These are phyloP conservation scores for Flaveria sonorensis DNA, from an alignment of 129 eudicot genomes.

Conservation along the genomic window DNA sequence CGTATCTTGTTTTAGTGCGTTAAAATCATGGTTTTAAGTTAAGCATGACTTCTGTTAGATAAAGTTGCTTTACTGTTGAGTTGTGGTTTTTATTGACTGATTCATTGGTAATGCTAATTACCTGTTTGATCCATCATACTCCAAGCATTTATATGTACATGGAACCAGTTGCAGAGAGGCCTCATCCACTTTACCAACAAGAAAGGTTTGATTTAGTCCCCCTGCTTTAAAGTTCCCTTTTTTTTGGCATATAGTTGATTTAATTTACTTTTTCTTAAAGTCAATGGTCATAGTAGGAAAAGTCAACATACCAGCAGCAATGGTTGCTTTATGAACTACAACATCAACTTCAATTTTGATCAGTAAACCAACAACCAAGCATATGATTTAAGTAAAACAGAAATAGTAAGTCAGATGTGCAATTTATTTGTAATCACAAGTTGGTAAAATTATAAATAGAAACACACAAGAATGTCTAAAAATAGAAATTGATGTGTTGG, in stretches of 20 bases:
- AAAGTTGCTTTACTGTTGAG: neutral
- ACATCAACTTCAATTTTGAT: neutral
- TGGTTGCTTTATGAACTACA: neutral
- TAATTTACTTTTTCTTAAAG: neutral
- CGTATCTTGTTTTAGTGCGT: conserved; percentile 15
- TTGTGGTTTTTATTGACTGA: neutral
- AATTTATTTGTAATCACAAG: neutral
- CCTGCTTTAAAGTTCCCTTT: neutral
- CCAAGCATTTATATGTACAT: neutral
- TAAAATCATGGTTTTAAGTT: conserved; percentile 3
- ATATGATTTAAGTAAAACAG: neutral
- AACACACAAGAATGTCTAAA: conserved; percentile 13
- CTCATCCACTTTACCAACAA: neutral
- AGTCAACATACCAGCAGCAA: conserved; percentile 71
- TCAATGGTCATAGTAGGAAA: neutral
- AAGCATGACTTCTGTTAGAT: neutral
- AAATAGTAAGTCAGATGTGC: neutral
- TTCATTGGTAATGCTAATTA: neutral
- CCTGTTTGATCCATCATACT: neutral
- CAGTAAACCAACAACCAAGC: neutral
- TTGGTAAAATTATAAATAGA: neutral
- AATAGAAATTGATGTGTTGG: conserved; percentile 18
- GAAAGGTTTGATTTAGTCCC: too few species aligned
- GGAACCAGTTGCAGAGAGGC: neutral
- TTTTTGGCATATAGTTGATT: neutral